phyloP scores from a whole-genome alignment of 805 yeast genomes.

The Candida boidinii region DNA sequence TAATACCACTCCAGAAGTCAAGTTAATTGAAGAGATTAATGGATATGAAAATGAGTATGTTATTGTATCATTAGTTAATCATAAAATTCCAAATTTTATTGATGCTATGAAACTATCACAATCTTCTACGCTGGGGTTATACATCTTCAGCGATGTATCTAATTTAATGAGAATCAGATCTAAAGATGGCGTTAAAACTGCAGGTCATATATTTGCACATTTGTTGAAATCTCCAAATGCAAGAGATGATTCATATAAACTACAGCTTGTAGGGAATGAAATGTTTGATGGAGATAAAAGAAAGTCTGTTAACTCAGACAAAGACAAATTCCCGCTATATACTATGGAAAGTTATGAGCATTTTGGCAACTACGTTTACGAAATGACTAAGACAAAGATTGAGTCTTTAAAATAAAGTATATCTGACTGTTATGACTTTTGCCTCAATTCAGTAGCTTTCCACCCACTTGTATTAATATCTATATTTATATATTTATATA shows the following conservation, averaged over 20 bases:
- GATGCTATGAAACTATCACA: conserved; percentile 3
- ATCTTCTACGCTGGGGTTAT: conserved; percentile 9
- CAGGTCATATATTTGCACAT: neutral
- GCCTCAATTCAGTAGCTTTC: too few relatives aligned
- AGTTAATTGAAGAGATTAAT: conserved; percentile 20
- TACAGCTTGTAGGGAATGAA: conserved; percentile 13
- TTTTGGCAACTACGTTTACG: conserved; percentile 14
- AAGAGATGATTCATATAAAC: neutral
- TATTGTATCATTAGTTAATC: conserved; percentile 24
- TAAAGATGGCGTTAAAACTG: too few relatives aligned
- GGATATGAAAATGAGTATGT: conserved; percentile 22
- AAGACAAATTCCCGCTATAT: conserved; percentile 2
- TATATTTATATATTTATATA: too few relatives aligned
- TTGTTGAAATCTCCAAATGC: too few relatives aligned
- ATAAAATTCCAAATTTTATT: neutral
- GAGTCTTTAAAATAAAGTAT: too few relatives aligned
- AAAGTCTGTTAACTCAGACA: conserved; percentile 3
- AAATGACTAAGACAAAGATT: too few relatives aligned
- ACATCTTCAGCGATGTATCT: conserved; percentile 6
- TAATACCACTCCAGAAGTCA: conserved; percentile 12
- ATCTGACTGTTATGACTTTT: too few relatives aligned
- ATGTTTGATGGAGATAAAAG: conserved; percentile 2
- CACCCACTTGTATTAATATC: too few relatives aligned
- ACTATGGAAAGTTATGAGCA: conserved; percentile 16
- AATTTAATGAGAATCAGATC: neutral